These are phyloP conservation scores for Chaetoceros muelleri DNA, from an alignment of 108 stramenopile species.

Conservation along the genomic window DNA sequence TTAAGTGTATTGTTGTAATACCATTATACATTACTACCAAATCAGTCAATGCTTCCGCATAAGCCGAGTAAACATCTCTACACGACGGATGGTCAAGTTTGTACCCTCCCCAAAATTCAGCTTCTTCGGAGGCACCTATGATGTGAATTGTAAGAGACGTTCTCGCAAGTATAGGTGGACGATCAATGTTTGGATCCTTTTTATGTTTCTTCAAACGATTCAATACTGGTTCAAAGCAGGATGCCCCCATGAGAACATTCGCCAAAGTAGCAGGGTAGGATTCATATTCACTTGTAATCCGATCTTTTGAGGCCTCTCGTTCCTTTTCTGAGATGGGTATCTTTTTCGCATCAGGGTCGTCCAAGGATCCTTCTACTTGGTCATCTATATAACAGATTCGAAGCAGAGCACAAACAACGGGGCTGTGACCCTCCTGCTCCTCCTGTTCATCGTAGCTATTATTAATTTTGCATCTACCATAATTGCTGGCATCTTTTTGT, in stretches of 20 bases:
- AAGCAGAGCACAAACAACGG: constrained; percentile 64
- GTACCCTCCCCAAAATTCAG: constrained; percentile 69
- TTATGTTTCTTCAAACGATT: constrained; percentile 9
- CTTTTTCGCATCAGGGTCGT: constrained; percentile 4
- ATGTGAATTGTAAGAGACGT: constrained; percentile 56
- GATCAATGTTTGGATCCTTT: neutral
- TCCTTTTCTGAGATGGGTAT: constrained; percentile 2
- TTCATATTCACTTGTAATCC: constrained; percentile 66
- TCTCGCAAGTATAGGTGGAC: constrained; percentile 10
- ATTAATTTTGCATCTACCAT: neutral
- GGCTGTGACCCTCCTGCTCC: constrained; percentile 61
- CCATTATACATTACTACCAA: constrained; percentile 25
- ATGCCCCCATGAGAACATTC: constrained; percentile 52
- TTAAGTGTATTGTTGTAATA: constrained; percentile 29
- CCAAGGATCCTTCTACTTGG: constrained; percentile 32
- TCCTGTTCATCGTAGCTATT: constrained; percentile 7
- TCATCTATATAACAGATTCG: constrained; percentile 67
- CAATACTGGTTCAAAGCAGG: constrained; percentile 33
- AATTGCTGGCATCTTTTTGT: constrained; percentile 25
- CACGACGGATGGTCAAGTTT: constrained; percentile 6
- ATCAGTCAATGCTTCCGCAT: constrained; percentile 71
- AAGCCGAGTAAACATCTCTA: constrained; percentile 35
- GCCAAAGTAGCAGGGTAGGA: constrained; percentile 84
- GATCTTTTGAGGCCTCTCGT: constrained; percentile 45
- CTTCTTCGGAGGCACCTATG: constrained; percentile 66